These are phyloP conservation scores for Takashimella koratensis DNA, from an alignment of 1,284 basidiomycete species.

Conservation along the genomic window DNA sequence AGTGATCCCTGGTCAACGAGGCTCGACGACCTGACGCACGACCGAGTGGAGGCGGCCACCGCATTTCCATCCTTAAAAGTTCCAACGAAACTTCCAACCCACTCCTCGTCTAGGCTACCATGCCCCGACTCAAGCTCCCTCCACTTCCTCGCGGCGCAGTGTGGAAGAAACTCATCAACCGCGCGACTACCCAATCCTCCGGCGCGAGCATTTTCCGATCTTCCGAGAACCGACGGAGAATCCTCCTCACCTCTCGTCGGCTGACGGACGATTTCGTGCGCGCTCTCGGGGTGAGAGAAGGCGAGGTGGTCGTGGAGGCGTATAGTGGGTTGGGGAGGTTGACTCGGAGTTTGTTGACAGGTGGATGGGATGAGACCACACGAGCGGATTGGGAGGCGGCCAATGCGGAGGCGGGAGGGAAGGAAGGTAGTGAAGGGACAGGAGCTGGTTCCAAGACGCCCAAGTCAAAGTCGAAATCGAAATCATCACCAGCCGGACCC, in stretches of 20 bases:
- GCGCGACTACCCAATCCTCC: neutral
- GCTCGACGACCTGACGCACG: no score
- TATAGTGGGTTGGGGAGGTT: slow-evolving; percentile 29
- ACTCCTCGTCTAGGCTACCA: slow-evolving; percentile 3
- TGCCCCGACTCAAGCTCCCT: slow-evolving; percentile 29
- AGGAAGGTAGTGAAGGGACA: no score
- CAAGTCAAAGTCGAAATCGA: neutral
- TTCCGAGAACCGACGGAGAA: slow-evolving; percentile 13
- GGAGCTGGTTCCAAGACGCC: neutral
- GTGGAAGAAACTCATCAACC: slow-evolving; percentile 13
- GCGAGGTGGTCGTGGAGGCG: slow-evolving; percentile 39
- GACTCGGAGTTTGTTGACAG: slow-evolving; percentile 33
- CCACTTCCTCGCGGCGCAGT: slow-evolving; percentile 25
- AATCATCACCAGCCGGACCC: neutral
- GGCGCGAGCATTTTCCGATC: neutral
- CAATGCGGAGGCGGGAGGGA: slow-evolving; percentile 1
- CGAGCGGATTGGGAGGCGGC: slow-evolving; percentile 12
- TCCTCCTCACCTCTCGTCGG: slow-evolving; percentile 21
- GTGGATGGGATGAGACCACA: slow-evolving; percentile 21
- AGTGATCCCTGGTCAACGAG: no score
- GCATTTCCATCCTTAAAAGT: neutral
- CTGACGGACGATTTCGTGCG: slow-evolving; percentile 34
- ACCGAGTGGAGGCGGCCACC: no score
- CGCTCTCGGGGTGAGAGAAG: slow-evolving; percentile 23
- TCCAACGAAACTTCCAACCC: neutral